Evolutionary conservation across 2,329 filamentous ascomycete genomes (phyloP), one percentile per base, ranked within the genome.

Genomic region (Colletotrichum eremochloae): DNA sequence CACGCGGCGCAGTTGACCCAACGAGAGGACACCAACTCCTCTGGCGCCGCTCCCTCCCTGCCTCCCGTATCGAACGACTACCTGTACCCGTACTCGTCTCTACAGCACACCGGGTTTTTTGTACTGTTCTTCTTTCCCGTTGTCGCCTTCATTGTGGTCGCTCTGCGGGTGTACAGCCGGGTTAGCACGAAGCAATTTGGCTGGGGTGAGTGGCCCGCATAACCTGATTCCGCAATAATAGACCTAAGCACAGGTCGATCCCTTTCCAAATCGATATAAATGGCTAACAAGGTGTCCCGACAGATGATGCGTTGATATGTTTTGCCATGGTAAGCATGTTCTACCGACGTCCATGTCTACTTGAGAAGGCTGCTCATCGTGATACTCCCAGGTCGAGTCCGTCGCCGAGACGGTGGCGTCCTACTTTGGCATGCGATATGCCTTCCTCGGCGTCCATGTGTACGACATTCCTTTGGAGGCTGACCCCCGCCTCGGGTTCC

Each of bases 171-270:
- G 9, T 70, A 70, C 12, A 69, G 66, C 56, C 53, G 66, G 50
- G 61, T 72, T 44, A 70, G 46, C 24, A 70, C 66, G 15, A 72
- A 72, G 18, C 70, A 72, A 20, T 72, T 72, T 52, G 70, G 70
- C 48, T 72, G 66, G 69, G 70, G 66, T 72, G 40, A 48, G 66
- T 50, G 36, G 15, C 33, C 38, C 33, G 1, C 67, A 20, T 9
- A 44, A 46, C 5, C 36, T 40, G 3, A 50, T 29, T 38, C 50
- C 31, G 48, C 63, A 56, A 38, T 14, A 8, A 15, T 31, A 12
- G 50, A 20, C 38, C 31, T 12, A 5, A 14, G 42, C 15, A 15
- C 48, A 46, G 42, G 52, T 36, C 31, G 31, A 48, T 62, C 64
- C 29, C 24, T 29, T 1, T 56, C 57, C 44, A 29, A 33, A 44